Base-by-base conservation (phyloP, 352 stramenopile genomes). In the Pythium aphanidermatum region DNA sequence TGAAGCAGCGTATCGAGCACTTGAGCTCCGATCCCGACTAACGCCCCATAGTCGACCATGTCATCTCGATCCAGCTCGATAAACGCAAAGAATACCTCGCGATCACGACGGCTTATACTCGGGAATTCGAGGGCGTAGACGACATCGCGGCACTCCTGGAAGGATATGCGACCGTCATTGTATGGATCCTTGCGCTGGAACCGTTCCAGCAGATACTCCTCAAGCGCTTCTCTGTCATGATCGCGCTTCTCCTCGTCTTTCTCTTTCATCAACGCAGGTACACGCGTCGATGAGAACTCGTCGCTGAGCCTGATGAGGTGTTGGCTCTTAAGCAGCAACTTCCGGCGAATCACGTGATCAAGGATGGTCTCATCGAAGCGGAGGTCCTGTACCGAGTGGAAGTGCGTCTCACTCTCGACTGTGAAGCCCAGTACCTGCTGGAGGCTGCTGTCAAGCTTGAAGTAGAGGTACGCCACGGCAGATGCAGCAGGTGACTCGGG, bases 161-260 rank as follows among this genome's bases (percentile, higher is more conserved):
- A 58, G 14, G 60, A 36, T 5, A 88, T 43, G 6, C 74, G 71
- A 13, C 70, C 73, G 47, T 84, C 71, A 39, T 86, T 88, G 46
- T 76, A 84, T 19, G 69, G 63, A 25, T 88, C 76, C 14, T 65
- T 70, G 21, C 67, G 70, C 51, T 83, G 73, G 51, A 88, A 69
- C 12, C 55, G 53, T 23, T 84, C 76, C 4, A 86, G 66, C 20
- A 88, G 30, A 30, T 63, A 60, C 50, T 86, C 73, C 33, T 88
- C 76, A 4, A 63, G 51, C 9, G 46, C 50, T 34, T 88, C 70
- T n/a, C 63, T 59, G 3, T 68, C 58, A 9, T 46, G 61, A 4
- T 57, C 50, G 1, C 72, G 69, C 19, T 70, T 52, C 16, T 75
- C 62, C 17, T 74, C 55, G n/a, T 64, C 52, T 2, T 50, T 34